Evolutionary conservation across 345 rosid species (phyloP), one percentile per base, ranked within the genome.

Genomic region (Lepidium didymum): DNA sequence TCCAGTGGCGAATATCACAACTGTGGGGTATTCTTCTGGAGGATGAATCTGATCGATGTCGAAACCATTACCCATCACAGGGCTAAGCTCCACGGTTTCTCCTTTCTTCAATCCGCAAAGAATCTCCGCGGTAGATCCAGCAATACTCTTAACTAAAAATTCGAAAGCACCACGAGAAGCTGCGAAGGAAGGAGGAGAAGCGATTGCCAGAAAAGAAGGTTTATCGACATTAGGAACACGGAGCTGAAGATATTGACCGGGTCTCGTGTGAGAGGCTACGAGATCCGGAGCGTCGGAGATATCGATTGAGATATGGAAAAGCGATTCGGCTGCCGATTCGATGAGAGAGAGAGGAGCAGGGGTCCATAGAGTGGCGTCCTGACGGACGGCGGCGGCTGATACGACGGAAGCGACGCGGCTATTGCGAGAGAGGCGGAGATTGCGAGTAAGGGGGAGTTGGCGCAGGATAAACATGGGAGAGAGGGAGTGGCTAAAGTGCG

Each of bases 211-310:
- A 57, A 94, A 91, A 2, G 97, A 67, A 1, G 92, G 96, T 72
- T 81, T 91, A 55, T 71, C 87, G 2, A 69, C 80, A 58, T 84
- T 87, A 10, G 81, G 87, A 25, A 94, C 68, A 8, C 96, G 93
- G 35, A 94, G 82, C 91, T 89, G 97, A 21, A 91, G 87, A 79
- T 89, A 94, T 75, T 94, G 99, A 8, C 99, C 99, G 1, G 96
- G 80, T 34, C 75, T 63, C 16, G 87, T 79, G 70, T 94, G 74
- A 3, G 97, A 83, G 1, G 72, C 72, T 18, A 67, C 95, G 23
- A 94, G 86, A 77, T 89, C 92, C 2, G 97, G 86, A 2, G 90
- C 68, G 65, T 86, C 77, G 0, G 96, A 91, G 38, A 91, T 76
- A 79, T 91, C 99, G 72, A 94, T 65, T 25, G 84, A 74, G 61